Conservation (phyloP, 768 basidiomycete genomes). For the Favolaschia claudopus region DNA sequence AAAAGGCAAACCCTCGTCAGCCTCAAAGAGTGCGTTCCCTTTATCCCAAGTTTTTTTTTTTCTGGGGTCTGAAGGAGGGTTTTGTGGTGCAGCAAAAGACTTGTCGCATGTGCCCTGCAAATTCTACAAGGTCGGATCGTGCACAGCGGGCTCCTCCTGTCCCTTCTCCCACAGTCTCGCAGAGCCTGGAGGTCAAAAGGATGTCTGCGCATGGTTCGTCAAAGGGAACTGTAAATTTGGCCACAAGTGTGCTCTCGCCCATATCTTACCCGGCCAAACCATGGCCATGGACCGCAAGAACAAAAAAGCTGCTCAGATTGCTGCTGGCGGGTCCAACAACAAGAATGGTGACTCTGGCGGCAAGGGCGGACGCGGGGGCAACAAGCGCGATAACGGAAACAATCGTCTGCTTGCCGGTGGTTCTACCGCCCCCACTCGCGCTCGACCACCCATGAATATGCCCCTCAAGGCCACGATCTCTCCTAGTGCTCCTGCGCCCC, state of each 20-base stretch:
- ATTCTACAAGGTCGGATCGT: slow-evolving; percentile 94
- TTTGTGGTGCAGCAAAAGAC: slow-evolving; percentile 69
- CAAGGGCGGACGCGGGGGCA: slow-evolving; percentile 40
- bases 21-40: slow-evolving; percentile 39
- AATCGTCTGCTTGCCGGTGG: slow-evolving; percentile 57
- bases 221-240: slow-evolving; percentile 86
- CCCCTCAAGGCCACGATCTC: slow-evolving; percentile 76
- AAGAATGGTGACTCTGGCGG: slow-evolving; percentile 38
- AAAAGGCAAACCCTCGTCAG: slow-evolving; percentile 32
- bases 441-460: slow-evolving; percentile 70
- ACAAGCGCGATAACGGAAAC: slow-evolving; percentile 44
- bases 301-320: slow-evolving; percentile 87
- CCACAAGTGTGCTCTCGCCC: slow-evolving; percentile 90
- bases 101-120: slow-evolving; percentile 97
- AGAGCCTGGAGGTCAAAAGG: slow-evolving; percentile 83
- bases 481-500: slow-evolving; percentile 81
- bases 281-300: slow-evolving; percentile 98
- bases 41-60: background rate
- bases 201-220: slow-evolving; percentile 88
- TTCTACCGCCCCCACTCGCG: slow-evolving; percentile 74
- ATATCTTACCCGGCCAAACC: slow-evolving; percentile 91
- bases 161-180: slow-evolving; percentile 87
- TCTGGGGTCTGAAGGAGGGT: too few relatives aligned
- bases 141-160: slow-evolving; percentile 92
- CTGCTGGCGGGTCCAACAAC: slow-evolving; percentile 55